A percentile compares a stretch with the other conserved stretches of the same genome.
phyloP scores from a whole-genome alignment of 2,329 filamentous ascomycete genomes.

The Penicillium thymicola region DNA sequence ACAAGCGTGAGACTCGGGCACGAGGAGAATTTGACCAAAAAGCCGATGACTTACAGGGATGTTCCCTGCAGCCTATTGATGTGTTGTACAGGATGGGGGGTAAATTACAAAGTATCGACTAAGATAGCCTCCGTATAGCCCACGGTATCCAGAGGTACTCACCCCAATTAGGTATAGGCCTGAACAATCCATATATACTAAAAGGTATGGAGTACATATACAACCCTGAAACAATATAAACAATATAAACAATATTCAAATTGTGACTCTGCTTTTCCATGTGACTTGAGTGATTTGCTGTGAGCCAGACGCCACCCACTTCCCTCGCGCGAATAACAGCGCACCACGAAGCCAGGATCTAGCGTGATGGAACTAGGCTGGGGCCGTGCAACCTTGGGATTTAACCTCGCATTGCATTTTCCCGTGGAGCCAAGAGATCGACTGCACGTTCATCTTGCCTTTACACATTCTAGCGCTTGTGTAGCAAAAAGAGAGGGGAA shows the following conservation, averaged over 20 bases:
- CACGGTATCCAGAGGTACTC: neutral
- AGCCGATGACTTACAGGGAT: conserved; percentile 2
- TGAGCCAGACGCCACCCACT: conserved; percentile 2
- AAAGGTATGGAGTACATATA: neutral
- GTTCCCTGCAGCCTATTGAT: conserved; percentile 9
- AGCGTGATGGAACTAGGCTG: conserved; percentile 6
- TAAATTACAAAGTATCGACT: neutral
- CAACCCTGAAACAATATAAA: neutral
- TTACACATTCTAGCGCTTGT: conserved; percentile 6
- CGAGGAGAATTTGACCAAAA: conserved; percentile 7
- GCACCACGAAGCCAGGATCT: conserved; percentile 19
- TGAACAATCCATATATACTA: neutral
- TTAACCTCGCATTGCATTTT: conserved; percentile 31
- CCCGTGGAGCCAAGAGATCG: conserved; percentile 25
- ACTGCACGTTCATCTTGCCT: conserved; percentile 28
- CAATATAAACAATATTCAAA: neutral
- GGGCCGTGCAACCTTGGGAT: conserved; percentile 22
- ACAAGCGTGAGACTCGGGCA: conserved; percentile 2
- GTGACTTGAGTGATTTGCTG: conserved; percentile 5
- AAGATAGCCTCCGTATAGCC: neutral
- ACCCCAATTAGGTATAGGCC: neutral
- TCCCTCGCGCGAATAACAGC: conserved; percentile 13
- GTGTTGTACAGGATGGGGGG: conserved; percentile 9
- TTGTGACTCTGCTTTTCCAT: neutral
- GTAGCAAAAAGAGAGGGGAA: neutral